Base-by-base conservation (phyloP, 331 rosid species). In the Telfairia occidentalis region DNA sequence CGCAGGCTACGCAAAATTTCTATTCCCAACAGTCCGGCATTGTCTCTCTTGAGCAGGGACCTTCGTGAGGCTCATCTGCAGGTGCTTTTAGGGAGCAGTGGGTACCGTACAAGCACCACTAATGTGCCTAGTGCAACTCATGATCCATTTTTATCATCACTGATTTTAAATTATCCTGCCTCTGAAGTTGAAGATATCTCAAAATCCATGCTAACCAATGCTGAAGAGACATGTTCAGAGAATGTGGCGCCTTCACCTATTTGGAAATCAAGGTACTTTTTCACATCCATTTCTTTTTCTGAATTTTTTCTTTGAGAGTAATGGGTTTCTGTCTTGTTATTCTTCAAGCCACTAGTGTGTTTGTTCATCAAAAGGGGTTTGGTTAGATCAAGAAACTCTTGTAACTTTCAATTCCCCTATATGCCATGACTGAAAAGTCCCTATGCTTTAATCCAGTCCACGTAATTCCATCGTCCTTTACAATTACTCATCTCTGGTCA, bases 61-160 rank as follows among this genome's bases (percentile, higher is more conserved):
- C 99, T 95, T 80, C 97, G 97, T 5, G 99, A 95, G 86, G 96
- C 99, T 77, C 97, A 95, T 89, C 84, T 95, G 42, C 99, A 95
- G 87, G 92, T 80, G 74, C 97, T 95, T 80, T 85, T 92, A 24
- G 91, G 95, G 24, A 84, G 88, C 21, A 86, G 86, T 50, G 96
- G 89, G 50, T 84, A 84, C 79, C 92, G 92, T 75, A 81, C 96
- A 52, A 86, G 81, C 77, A 90, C 71, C 74, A 60, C 87, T n/a
- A 76, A 82, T 40, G 87, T 79, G 61, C 61, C 97, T 26, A 86
- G 70, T 81, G 89, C 86, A 61, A 81, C 93, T 52, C 73, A 88
- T 28, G 99, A 95, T 89, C 97, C 97, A 26, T 83, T 95, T 79
- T 76, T 95, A 12, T 92, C 97, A 16, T 95, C 99, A 2, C 96